Evolutionary conservation across 139 green algal species (phyloP), one percentile per base, ranked within the genome.

Genomic region (Auxenochlorella protothecoides): DNA sequence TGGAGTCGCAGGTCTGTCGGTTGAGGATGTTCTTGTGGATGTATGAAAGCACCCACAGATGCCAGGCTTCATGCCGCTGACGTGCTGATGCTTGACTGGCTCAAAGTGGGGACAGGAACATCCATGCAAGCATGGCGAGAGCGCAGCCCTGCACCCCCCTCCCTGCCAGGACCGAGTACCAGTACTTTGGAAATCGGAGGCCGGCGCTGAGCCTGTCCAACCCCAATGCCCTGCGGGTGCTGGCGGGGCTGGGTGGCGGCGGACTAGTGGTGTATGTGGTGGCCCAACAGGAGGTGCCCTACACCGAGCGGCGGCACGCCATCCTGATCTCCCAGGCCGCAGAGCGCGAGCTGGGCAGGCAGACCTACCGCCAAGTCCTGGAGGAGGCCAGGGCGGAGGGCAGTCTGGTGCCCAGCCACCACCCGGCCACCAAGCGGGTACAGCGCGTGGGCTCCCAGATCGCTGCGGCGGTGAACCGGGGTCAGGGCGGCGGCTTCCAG

Each of bases 401-500:
- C 69, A 72, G 66, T 3, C 81, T 92, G 74, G 70, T 92, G 66
- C 83, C 86, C 4, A 55, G 60, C 57, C 53, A 57, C 14, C 54
- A 14, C 15, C 6, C 73, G 27, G 53, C 68, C n/a, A 16, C 57
- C 10, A 63, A 62, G 53, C 9, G 15, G 27, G 76, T 81, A 9
- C 51, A 71, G 51, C 53, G 62, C 5, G 68, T 82, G 54, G 77
- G 72, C 4, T 15, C 56, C 6, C 72, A 64, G 59, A 68, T 82
- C 11, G 73, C 68, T 16, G 68, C 72, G 66, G 83, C 85, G 4
- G 87, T 85, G 6, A 60, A 16, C 13, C 77, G 89, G 16, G 83
- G 81, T 10, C 70, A 51, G 15, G 86, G 87, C 53, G 87, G 86
- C 54, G 87, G 87, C 53, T 77, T 74, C 59, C 75, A 80, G 60